Evolutionary conservation across 129 eudicot species (phyloP).

Genomic region (Solidago caesia): DNA sequence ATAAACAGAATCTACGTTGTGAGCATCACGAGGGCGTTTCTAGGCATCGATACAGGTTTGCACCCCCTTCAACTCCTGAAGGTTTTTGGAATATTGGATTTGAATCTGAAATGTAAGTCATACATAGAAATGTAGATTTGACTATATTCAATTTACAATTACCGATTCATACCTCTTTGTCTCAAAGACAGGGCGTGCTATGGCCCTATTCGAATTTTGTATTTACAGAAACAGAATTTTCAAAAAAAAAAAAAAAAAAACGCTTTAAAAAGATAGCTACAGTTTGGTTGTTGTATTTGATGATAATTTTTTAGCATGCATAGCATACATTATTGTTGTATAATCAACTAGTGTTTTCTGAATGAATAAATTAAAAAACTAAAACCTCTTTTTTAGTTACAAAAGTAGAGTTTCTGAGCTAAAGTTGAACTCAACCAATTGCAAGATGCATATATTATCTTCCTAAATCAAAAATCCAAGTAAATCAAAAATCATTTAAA

Average conservation of each 20-base stretch:
- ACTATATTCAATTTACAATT: background rate
- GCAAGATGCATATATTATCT: too few species aligned
- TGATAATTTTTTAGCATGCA: too few species aligned
- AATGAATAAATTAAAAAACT: too few species aligned
- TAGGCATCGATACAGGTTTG: slow-evolving; percentile 92
- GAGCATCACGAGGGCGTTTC: slow-evolving; percentile 99
- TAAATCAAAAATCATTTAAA: too few species aligned
- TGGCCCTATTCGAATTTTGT: background rate
- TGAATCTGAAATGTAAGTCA: slow-evolving; percentile 77
- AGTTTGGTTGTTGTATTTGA: background rate
- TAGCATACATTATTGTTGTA: background rate
- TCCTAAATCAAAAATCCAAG: too few species aligned
- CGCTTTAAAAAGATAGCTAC: background rate
- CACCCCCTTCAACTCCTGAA: slow-evolving; percentile 93
- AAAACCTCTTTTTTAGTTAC: too few species aligned
- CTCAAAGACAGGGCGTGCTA: too few species aligned
- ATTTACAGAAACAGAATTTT: background rate
- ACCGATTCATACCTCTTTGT: background rate
- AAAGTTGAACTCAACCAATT: too few species aligned
- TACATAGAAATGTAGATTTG: slow-evolving; percentile 9
- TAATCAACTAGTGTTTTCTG: background rate
- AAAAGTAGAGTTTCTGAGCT: too few species aligned
- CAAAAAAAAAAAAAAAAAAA: background rate
- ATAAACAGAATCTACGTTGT: slow-evolving; percentile 56
- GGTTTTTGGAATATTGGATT: slow-evolving; percentile 99